Evolutionary conservation across 176 grass and related monocot species (phyloP).

Genomic region (Secale cereale): DNA sequence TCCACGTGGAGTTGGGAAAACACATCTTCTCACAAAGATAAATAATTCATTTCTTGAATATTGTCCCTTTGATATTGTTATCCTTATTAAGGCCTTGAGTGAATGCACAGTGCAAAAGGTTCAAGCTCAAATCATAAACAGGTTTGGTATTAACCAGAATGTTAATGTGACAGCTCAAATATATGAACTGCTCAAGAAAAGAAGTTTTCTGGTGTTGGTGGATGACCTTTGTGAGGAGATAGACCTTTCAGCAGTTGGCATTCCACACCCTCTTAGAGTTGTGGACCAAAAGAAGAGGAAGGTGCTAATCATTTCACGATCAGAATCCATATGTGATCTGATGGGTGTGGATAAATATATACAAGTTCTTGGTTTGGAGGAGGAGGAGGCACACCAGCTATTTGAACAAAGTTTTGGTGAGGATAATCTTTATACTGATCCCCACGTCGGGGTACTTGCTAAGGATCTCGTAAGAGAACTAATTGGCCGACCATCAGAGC

Average conservation of each 20-base stretch:
- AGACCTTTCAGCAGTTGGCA: constrained; percentile 2
- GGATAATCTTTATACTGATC: neutral
- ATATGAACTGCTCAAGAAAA: neutral
- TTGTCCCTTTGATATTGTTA: neutral
- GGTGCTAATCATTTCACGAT: neutral
- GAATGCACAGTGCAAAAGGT: neutral
- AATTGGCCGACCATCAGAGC: neutral
- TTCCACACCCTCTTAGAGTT: neutral
- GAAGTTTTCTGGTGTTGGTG: neutral
- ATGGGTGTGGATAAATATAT: neutral
- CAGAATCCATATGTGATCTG: constrained; percentile 2
- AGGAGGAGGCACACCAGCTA: neutral
- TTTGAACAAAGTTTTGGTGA: neutral
- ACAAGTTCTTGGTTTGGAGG: neutral
- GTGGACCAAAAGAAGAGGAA: neutral
- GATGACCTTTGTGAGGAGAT: neutral
- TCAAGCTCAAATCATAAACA: neutral
- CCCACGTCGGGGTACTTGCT: neutral
- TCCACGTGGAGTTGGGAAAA: neutral
- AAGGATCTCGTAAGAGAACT: neutral
- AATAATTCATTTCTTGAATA: neutral
- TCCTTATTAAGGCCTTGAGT: neutral
- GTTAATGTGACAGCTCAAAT: neutral
- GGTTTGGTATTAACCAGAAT: neutral
- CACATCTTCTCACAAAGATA: neutral